These are phyloP conservation scores for Selenicereus undatus DNA, from an alignment of 148 eudicot species.

Conservation along the genomic window DNA sequence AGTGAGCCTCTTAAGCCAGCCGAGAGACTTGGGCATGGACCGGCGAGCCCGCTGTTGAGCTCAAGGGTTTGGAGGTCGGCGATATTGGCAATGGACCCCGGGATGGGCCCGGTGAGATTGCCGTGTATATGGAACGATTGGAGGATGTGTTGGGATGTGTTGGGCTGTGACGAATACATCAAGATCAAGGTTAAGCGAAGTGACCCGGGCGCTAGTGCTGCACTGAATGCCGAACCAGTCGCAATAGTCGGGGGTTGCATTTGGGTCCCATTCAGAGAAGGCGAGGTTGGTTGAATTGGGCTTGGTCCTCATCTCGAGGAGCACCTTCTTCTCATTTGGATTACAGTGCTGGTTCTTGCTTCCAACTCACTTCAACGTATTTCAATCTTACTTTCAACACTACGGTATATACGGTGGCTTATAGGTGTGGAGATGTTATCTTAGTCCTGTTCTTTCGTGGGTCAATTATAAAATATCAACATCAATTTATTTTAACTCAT, in stretches of 20 bases:
- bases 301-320: not conserved
- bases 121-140: no score
- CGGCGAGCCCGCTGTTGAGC: not conserved
- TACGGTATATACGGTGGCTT: no score
- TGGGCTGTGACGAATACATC: not conserved
- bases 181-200: not conserved
- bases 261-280: not conserved
- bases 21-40: not conserved
- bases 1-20: not conserved
- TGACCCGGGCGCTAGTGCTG: not conserved
- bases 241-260: not conserved
- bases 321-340: not conserved
- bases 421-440: no score
- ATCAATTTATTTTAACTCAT: no score
- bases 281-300: not conserved
- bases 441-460: no score
- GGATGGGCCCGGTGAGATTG: not conserved
- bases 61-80: not conserved
- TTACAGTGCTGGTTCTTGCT: not conserved
- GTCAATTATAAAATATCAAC: no score
- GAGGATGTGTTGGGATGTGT: not conserved
- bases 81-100: not conserved
- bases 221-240: not conserved
- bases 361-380: no score
- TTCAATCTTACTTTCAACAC: no score